These are phyloP conservation scores for Apiospora aurea DNA, from an alignment of 2,329 filamentous ascomycete genomes.

Conservation along the genomic window DNA sequence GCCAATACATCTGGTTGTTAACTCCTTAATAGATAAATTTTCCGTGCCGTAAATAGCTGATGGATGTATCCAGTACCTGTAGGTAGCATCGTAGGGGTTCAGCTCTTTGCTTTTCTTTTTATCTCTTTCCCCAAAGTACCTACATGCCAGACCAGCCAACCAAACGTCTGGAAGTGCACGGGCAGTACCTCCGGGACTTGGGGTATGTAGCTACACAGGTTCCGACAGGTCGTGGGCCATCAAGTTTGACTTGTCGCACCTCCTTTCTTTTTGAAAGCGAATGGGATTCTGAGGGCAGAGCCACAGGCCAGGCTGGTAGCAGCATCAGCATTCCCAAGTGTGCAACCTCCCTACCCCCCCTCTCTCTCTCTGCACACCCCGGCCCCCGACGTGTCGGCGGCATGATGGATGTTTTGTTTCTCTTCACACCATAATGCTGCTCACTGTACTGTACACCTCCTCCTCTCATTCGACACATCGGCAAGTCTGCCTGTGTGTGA, in stretches of 20 bases:
- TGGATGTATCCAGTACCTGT: slow-evolving; percentile 1
- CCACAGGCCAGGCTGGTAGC: slow-evolving; percentile 13
- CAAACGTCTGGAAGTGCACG: background rate
- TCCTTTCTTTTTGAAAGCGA: slow-evolving; percentile 14
- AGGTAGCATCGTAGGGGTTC: background rate
- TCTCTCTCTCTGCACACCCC: background rate
- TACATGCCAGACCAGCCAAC: background rate
- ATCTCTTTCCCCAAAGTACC: background rate
- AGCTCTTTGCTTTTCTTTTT: background rate
- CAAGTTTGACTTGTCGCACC: slow-evolving; percentile 14
- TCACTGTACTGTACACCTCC: background rate
- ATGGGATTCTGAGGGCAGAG: background rate
- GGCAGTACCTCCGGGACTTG: background rate
- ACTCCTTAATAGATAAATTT: background rate
- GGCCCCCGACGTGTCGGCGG: slow-evolving; percentile 10
- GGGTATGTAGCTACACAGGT: background rate
- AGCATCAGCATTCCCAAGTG: slow-evolving; percentile 18
- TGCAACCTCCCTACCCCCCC: too few relatives aligned
- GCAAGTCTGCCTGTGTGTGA: slow-evolving; percentile 5
- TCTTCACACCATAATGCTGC: slow-evolving; percentile 5
- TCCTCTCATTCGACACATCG: slow-evolving; percentile 12
- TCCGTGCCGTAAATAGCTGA: background rate
- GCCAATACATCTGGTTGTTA: slow-evolving; percentile 14
- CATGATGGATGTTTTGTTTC: slow-evolving; percentile 18
- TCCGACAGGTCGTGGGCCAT: slow-evolving; percentile 14